These are phyloP conservation scores for Carpinus fangiana DNA, from an alignment of 306 rosid species.

Conservation along the genomic window DNA sequence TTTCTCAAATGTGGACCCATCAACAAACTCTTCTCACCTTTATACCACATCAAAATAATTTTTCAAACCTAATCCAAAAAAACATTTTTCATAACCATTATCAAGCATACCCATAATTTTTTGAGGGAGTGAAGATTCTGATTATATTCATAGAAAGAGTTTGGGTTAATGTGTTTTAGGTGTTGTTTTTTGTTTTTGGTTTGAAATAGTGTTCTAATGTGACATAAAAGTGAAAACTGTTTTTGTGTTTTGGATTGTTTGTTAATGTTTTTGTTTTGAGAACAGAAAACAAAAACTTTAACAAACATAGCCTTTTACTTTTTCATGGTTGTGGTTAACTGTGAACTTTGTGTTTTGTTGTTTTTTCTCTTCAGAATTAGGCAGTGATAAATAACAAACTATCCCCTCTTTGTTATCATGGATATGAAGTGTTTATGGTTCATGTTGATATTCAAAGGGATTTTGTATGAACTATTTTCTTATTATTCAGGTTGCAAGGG, in stretches of 20 bases:
- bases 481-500: constrained; percentile 74
- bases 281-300: too few species aligned
- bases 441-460: constrained; percentile 26
- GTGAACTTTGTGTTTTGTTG: background rate
- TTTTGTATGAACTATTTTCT: constrained; percentile 14
- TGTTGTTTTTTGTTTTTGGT: too few species aligned
- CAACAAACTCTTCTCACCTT: too few species aligned
- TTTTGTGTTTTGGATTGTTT: too few species aligned
- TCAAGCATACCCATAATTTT: background rate
- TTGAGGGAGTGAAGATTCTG: background rate
- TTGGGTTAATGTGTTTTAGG: background rate
- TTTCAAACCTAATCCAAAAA: too few species aligned
- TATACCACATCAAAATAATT: too few species aligned
- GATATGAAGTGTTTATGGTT: constrained; percentile 12
- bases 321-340: background rate
- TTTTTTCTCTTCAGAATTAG: background rate
- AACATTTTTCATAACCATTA: too few species aligned
- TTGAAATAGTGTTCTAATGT: too few species aligned
- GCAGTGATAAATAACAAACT: background rate
- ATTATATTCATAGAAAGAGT: background rate
- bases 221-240: too few species aligned
- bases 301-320: background rate
- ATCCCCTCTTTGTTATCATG: constrained; percentile 17
- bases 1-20: too few species aligned
- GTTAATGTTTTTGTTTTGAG: too few species aligned